Evolutionary conservation across 345 rosid species (phyloP), one percentile per base, ranked within the genome.

Genomic region (Gossypium herbaceum): DNA sequence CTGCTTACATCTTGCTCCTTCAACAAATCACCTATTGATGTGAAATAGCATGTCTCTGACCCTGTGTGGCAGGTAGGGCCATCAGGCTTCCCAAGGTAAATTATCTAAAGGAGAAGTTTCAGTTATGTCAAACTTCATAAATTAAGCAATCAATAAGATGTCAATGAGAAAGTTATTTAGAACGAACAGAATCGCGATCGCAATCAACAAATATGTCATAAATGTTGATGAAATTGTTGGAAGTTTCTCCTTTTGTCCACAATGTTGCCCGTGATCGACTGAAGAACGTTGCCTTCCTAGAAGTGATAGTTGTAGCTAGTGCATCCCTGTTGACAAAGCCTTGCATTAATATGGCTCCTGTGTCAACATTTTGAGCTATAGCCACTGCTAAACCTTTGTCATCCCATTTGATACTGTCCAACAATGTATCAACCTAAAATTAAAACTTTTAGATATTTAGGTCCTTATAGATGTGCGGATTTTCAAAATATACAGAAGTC

Each of bases 1-100:
- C 27, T 29, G 61, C 61, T 24, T 58, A 94, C 98, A 91, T 87
- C 79, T 9, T 86, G 78, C 50, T 84, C 66, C 68, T 85, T 87
- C 60, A 87, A 75, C n/a, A 77, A 61, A 74, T 86, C 89, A 0
- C 77, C 55, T 41, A 84, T 85, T 0, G 92, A 87, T 45, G 94
- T 84, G 70, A 82, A 91, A 81, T 91, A 93, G 82, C 99, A 93
- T 43, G 97, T 95, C 79, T 91, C 94, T 20, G 90, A 82, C 2
- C 98, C 99, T 0, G 98, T 95, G 82, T 95, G 99, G 79, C 99
- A 95, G 44, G 94, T 88, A 52, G 99, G 97, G 10, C 98, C 98
- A 82, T 88, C 97, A 17, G 97, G 96, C 71, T 91, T 88, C 62
- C 97, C 97, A 0, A 91, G 96, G 81, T 95, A 95, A 56, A 95